Evolutionary conservation across 2,329 filamentous ascomycete genomes (phyloP).

Genomic region (Esteya vermicola): DNA sequence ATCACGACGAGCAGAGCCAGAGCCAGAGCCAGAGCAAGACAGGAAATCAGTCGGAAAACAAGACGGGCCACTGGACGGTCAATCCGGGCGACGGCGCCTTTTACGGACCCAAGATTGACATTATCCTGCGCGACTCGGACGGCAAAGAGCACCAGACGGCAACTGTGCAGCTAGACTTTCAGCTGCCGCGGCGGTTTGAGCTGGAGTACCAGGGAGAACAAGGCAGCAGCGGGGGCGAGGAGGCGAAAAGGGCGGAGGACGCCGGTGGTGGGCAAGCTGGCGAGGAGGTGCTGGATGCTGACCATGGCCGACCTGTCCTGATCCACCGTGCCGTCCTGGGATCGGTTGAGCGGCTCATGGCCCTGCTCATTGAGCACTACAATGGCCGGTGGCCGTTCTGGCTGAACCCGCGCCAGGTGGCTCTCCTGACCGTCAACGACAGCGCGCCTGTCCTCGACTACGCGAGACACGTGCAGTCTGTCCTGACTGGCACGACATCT

Average conservation of each 20-base stretch:
- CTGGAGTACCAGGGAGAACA: slow-evolving; percentile 53
- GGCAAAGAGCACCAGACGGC: slow-evolving; percentile 83
- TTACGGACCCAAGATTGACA: slow-evolving; percentile 86
- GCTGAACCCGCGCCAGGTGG: slow-evolving; percentile 68
- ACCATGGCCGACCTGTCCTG: slow-evolving; percentile 54
- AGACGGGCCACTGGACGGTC: slow-evolving; percentile 60
- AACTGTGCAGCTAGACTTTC: slow-evolving; percentile 82
- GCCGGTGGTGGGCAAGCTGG: too few species aligned
- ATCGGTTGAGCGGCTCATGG: slow-evolving; percentile 73
- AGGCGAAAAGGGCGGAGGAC: slow-evolving; percentile 24
- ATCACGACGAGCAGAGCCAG: slow-evolving; percentile 46
- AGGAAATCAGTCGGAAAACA: too few species aligned
- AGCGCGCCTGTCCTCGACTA: slow-evolving; percentile 35
- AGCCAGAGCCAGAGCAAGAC: too few species aligned
- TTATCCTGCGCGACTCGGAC: slow-evolving; percentile 63
- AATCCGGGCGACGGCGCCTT: slow-evolving; percentile 79
- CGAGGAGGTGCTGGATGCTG: too few species aligned
- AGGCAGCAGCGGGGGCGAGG: neutral
- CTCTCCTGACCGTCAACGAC: slow-evolving; percentile 59
- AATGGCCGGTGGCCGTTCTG: slow-evolving; percentile 75
- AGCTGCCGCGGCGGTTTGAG: slow-evolving; percentile 69
- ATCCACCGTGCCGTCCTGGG: slow-evolving; percentile 77
- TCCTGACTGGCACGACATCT: slow-evolving; percentile 29
- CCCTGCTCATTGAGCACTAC: slow-evolving; percentile 72
- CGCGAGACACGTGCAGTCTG: slow-evolving; percentile 30